Evolutionary conservation across 2,329 filamentous ascomycete species (phyloP), one percentile per base, ranked within the genome.

Genomic region (Coniochaeta ligniaria): DNA sequence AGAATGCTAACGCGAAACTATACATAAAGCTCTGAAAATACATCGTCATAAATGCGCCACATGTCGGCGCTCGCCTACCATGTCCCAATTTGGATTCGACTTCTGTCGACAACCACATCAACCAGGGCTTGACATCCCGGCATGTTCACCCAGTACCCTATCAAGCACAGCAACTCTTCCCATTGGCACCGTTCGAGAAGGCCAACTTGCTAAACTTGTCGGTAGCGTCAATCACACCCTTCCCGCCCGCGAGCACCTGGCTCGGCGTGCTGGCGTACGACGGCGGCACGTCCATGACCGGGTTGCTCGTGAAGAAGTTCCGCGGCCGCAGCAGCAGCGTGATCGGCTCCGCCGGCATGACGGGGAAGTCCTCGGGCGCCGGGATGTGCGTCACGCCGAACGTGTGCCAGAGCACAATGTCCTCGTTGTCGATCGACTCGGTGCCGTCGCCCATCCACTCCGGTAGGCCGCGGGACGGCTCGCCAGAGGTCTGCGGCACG

Each of bases 321-420:
- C 91, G 78, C 3, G 92, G 92, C 35, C 91, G 79, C 45, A 96
- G 78, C 38, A 96, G 80, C 66, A 96, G 77, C 1, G 86, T 91
- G 83, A 96, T 93, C 0, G 91, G 90, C 78, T 93, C 90, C 0
- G 85, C 89, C 0, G 92, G 92, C 92, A 96, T 96, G 67, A 96
- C 81, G 33, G 93, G 93, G 78, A 91, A 96, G 74, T 96, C 93
- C 71, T 97, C 93, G 0, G 92, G 92, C 0, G 90, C 79, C 0
- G 93, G 92, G 78, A 96, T 94, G 72, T 96, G 93, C 0, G 89
- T 94, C 38, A 96, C 80, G 38, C 93, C 93, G 69, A 96, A 97
- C 0, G 92, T 96, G 76, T 96, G 92, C 92, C 92, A 97, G 17
- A 96, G 83, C 1, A 97, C 92, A 33, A 96, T 77, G 71, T 97